Evolutionary conservation across 1,284 basidiomycete species (phyloP).

Genomic region (Omphalotus olearius): DNA sequence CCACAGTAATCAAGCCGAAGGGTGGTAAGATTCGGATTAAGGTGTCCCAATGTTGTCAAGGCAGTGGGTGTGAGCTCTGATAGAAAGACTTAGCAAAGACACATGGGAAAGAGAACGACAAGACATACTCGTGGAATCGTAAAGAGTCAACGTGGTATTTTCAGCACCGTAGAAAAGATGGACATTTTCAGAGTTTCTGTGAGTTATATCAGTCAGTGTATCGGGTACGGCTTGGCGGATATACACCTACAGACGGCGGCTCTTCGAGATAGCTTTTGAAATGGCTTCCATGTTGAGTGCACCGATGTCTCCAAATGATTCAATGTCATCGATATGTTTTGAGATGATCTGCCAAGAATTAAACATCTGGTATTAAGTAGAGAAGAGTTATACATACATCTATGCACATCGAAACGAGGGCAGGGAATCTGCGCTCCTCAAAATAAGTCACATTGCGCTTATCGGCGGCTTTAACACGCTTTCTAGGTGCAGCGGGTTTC

Average conservation of each 20-base stretch:
- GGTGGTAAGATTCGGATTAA: conserved; percentile 78
- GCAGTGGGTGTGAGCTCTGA: conserved; percentile 68
- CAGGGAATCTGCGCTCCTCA: conserved; percentile 67
- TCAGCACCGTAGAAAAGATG: conserved; percentile 79
- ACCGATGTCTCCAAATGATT: conserved; percentile 87
- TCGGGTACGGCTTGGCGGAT: background rate
- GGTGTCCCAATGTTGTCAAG: conserved; percentile 62
- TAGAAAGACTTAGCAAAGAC: conserved; percentile 10
- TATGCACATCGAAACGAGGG: conserved; percentile 77
- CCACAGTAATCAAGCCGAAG: conserved; percentile 88
- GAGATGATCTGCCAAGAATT: conserved; percentile 63
- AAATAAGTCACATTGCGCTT: conserved; percentile 64
- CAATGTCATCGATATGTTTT: conserved; percentile 85
- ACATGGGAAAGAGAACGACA: background rate
- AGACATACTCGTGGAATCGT: conserved; percentile 87
- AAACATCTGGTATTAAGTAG: background rate
- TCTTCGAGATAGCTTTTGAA: conserved; percentile 82
- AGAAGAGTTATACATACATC: conserved; percentile 39
- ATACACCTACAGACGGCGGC: conserved; percentile 72
- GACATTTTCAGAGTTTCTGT: conserved; percentile 71
- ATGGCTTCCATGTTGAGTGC: conserved; percentile 78
- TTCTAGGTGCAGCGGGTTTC: conserved; percentile 57
- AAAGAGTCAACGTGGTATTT: conserved; percentile 71
- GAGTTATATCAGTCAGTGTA: background rate
- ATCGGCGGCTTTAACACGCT: conserved; percentile 56